phyloP scores from a whole-genome alignment of 371 early-diverging fungal genomes.

The Mortierella sp. region DNA sequence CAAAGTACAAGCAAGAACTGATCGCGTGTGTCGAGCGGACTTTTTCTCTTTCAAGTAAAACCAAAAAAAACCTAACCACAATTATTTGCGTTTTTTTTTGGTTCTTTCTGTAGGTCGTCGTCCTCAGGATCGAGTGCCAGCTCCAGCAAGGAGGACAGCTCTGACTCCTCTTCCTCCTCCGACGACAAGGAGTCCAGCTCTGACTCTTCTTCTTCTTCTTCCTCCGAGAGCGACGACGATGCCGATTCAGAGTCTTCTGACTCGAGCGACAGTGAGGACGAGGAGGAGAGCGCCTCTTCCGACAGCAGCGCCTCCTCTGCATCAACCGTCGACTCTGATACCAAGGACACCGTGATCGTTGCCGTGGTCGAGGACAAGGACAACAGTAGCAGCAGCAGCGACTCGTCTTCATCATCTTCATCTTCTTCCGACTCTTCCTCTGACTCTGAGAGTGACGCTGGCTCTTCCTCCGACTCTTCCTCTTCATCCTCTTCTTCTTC shows the following conservation, averaged over 20 bases:
- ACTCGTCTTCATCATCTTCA: slow-evolving; percentile 23
- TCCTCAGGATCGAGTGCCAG: slow-evolving; percentile 22
- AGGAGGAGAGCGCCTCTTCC: slow-evolving; percentile 32
- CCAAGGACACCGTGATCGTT: not conserved
- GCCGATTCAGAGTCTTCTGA: slow-evolving; percentile 49
- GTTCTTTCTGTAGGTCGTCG: not conserved
- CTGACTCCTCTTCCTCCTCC: slow-evolving; percentile 19
- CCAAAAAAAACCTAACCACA: not conserved
- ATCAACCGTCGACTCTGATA: slow-evolving; percentile 22
- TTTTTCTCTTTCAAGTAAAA: not conserved
- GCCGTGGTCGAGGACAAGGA: slow-evolving; percentile 12
- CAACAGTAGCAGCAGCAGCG: slow-evolving; percentile 25
- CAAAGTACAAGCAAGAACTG: not conserved
- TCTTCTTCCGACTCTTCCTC: slow-evolving; percentile 24
- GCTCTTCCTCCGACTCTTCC: slow-evolving; percentile 40
- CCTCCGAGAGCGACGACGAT: slow-evolving; percentile 35
- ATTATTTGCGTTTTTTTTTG: not conserved
- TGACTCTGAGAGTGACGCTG: slow-evolving; percentile 40
- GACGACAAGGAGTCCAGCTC: slow-evolving; percentile 28
- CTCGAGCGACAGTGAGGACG: slow-evolving; percentile 17
- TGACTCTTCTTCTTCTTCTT: slow-evolving; percentile 30
- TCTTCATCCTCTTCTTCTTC: slow-evolving; percentile 52
- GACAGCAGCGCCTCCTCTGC: slow-evolving; percentile 32
- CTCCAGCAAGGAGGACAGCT: slow-evolving; percentile 16
- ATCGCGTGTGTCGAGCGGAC: not conserved